Evolutionary conservation across 2,329 filamentous ascomycete species (phyloP).

Genomic region (Alternaria tenuissima): DNA sequence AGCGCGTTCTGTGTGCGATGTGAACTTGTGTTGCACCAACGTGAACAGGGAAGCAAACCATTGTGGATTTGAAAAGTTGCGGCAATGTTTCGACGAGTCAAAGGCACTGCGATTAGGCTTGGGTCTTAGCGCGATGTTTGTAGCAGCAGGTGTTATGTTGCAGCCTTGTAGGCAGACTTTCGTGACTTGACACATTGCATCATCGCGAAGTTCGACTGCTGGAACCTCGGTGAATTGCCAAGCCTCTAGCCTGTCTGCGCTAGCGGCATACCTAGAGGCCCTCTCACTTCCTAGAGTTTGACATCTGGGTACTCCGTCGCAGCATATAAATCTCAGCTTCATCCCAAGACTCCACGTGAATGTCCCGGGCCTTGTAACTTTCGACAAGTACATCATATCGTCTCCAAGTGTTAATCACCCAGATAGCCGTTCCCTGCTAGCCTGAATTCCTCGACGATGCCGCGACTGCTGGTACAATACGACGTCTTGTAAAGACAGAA

Average conservation of each 20-base stretch:
- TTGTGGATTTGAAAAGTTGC: constrained; percentile 8
- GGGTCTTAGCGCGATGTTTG: background rate
- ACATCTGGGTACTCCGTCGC: constrained; percentile 1
- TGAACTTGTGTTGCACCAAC: constrained; percentile 15
- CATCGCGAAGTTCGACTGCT: constrained; percentile 25
- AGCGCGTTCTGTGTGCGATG: constrained; percentile 70
- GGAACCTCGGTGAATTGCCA: constrained; percentile 21
- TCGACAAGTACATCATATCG: background rate
- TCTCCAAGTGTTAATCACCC: background rate
- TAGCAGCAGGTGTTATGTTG: background rate
- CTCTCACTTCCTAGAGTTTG: background rate
- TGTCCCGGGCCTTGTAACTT: background rate
- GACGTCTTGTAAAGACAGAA: background rate
- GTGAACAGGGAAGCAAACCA: constrained; percentile 26
- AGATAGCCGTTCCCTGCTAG: background rate
- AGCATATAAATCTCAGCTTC: background rate
- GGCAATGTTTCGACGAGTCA: background rate
- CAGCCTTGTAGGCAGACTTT: constrained; percentile 22
- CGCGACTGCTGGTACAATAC: background rate
- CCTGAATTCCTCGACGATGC: background rate
- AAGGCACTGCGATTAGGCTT: too few species aligned
- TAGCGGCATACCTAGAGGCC: background rate
- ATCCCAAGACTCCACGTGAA: background rate
- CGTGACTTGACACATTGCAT: constrained; percentile 46
- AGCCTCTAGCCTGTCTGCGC: constrained; percentile 7